Base-by-base conservation (phyloP, 768 basidiomycete species). In the Tricholoma furcatifolium region DNA sequence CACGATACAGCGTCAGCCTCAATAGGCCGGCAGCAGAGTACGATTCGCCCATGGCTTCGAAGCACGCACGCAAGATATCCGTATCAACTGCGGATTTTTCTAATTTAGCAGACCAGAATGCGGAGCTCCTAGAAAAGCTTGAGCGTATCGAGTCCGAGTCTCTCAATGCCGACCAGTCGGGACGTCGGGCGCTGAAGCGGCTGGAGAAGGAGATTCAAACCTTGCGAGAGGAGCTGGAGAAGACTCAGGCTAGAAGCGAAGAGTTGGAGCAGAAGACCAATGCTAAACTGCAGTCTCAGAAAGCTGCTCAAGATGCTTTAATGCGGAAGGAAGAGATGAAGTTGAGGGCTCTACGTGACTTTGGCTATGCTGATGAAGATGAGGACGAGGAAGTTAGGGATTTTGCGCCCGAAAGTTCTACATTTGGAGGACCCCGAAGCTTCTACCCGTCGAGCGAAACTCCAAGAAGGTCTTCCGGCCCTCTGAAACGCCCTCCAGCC, bases 191-290 rank as follows among this genome's bases (percentile, higher is more conserved):
- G 59, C 73, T 95, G 17, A 82, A 84, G 40, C 77, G 77, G 62
- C 67, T 95, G 47, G 91, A 93, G 69, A 84, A 82, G 65, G 92
- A 95, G 73, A 88, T 95, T n/a, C 72, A 77, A 49, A 73, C 74
- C 4, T 75, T 95, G 27, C 77, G 83, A 42, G 84, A 85, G 31
- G 90, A 91, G 59, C 75, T 94, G 27, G 91, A 93, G 62, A 76
- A 78, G 61, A 85, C 85, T n/a, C 84, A 85, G 59, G 80, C 79
- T 36, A 79, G 74, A 62, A 86, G 86, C 59, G 80, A 83, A 43
- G 86, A 87, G 67, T 69, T 91, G 32, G 88, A 91, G 68, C 78
- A 83, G 66, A 82, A 81, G 62, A 78, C 83, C 0, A 79, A 79
- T 57, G 65, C 67, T 18, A 69, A 79, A 65, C 67, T 63, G 60